Conservation (phyloP, 225 moss, liverwort and hornwort genomes). For the Pleurozium schreberi region DNA sequence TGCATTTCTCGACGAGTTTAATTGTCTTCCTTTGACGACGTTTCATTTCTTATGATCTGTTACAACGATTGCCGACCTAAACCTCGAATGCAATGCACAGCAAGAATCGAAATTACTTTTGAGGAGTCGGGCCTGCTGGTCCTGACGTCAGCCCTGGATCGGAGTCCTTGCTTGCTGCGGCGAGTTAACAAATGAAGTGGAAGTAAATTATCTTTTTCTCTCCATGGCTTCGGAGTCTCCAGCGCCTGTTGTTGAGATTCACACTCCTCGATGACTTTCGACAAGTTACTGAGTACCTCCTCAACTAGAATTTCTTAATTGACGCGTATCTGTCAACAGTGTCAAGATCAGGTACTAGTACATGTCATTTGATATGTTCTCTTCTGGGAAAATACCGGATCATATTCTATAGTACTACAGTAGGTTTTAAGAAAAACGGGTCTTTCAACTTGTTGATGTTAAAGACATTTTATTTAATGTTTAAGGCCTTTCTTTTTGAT, state of each 20-base stretch:
- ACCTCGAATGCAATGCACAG: slow-evolving; percentile 2
- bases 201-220: slow-evolving; percentile 4
- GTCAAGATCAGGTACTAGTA: too few species aligned
- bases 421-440: too few species aligned
- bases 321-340: not conserved
- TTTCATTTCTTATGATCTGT: not conserved
- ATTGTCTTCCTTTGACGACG: not conserved
- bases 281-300: too few species aligned
- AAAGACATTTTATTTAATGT: too few species aligned
- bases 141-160: slow-evolving; percentile 26
- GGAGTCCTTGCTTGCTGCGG: slow-evolving; percentile 41
- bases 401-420: too few species aligned
- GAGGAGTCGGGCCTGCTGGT: slow-evolving; percentile 37
- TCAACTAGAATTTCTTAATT: not conserved
- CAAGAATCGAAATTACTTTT: slow-evolving; percentile 40
- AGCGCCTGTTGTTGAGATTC: not conserved
- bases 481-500: too few species aligned
- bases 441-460: too few species aligned
- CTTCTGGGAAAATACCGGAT: not conserved
- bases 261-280: not conserved
- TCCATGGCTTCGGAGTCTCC: not conserved
- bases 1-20: not conserved
- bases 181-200: slow-evolving; percentile 18
- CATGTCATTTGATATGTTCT: not conserved
- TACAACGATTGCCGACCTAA: not conserved